phyloP scores from a whole-genome alignment of 2,329 filamentous ascomycete genomes.

The Chaetomiaceae sp. region DNA sequence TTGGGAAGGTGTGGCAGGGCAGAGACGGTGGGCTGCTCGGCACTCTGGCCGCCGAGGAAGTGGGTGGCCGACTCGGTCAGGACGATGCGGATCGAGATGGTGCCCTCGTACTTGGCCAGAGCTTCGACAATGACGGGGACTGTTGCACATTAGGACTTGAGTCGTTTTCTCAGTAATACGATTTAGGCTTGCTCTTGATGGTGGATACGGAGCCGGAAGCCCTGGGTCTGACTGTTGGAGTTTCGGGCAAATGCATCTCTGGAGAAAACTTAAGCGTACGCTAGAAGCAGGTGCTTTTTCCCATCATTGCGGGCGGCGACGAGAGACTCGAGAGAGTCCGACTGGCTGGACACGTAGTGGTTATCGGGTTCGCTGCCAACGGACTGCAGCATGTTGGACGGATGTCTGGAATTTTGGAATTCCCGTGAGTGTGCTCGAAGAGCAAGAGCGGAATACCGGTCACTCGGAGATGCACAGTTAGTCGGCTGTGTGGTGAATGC shows the following conservation, averaged over 20 bases:
- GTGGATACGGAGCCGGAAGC: conserved; percentile 27
- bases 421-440: too few relatives aligned
- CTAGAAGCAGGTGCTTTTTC: conserved; percentile 24
- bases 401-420: too few relatives aligned
- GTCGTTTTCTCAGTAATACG: too few relatives aligned
- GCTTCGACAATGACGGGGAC: conserved; percentile 56
- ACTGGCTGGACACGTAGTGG: conserved; percentile 13
- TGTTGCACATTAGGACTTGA: too few relatives aligned
- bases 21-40: conserved; percentile 68
- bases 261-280: conserved; percentile 20
- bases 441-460: too few relatives aligned
- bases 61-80: conserved; percentile 68
- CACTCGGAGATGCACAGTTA: too few relatives aligned
- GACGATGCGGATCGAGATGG: conserved; percentile 77
- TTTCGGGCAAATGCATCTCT: too few relatives aligned
- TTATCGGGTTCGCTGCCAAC: conserved; percentile 17
- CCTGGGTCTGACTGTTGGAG: too few relatives aligned
- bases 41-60: conserved; percentile 71
- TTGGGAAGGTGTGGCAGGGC: conserved; percentile 57
- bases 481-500: too few relatives aligned
- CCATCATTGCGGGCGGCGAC: conserved; percentile 16
- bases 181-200: conserved; percentile 26
- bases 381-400: conserved; percentile 20
- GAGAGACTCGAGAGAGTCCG: conserved; percentile 19
- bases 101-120: conserved; percentile 43